Conservation (phyloP, 2,329 filamentous ascomycete species). For the Cladosporium sp. region DNA sequence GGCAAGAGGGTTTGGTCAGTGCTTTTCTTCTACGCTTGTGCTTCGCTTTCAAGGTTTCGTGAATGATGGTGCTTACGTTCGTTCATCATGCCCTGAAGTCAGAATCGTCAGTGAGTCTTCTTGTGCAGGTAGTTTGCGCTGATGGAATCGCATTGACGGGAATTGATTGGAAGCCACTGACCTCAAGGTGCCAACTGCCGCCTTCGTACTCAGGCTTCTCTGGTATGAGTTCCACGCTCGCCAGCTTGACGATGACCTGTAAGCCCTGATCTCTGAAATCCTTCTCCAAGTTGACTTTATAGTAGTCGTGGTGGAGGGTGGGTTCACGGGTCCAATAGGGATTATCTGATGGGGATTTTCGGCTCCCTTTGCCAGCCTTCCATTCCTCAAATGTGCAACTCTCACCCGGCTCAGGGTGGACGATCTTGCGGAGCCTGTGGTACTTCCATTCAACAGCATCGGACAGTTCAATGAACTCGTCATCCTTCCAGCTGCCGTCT, state of each 20-base stretch:
- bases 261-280: slow-evolving; percentile 45
- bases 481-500: neutral
- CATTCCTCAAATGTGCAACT: slow-evolving; percentile 9
- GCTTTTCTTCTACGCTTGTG: neutral
- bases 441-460: slow-evolving; percentile 2
- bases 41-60: too few species aligned
- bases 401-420: slow-evolving; percentile 11
- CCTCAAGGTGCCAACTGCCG: slow-evolving; percentile 47
- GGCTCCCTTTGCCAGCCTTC: neutral
- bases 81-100: slow-evolving; percentile 6
- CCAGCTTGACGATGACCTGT: slow-evolving; percentile 51
- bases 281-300: slow-evolving; percentile 16
- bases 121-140: neutral
- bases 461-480: neutral
- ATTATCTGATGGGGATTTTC: neutral
- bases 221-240: slow-evolving; percentile 56
- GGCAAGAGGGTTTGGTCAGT: neutral
- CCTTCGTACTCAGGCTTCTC: slow-evolving; percentile 52
- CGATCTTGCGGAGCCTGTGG: neutral
- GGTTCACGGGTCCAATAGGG: neutral
- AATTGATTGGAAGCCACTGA: neutral
- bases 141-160: neutral
- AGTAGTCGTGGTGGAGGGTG: neutral
- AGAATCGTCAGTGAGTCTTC: neutral
- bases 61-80: neutral